Base-by-base conservation (phyloP, 2,329 filamentous ascomycete genomes). In the Colletotrichum lindemuthianum region DNA sequence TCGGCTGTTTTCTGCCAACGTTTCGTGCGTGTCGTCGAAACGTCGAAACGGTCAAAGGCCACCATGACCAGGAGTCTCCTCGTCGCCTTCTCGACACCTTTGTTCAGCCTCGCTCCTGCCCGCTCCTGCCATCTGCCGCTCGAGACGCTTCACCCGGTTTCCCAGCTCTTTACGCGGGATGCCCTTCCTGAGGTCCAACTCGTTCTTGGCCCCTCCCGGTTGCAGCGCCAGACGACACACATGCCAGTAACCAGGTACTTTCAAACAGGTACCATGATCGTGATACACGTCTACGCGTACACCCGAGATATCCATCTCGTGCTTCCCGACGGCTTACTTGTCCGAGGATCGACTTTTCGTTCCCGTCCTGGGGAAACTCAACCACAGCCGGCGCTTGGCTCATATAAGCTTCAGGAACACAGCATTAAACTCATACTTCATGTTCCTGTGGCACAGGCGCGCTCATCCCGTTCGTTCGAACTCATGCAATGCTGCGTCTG, bases 1-100 rank as follows among this genome's bases (percentile, higher is more conserved):
- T 64, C 51, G 49, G 50, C 33, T 60, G n/a, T 59, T 60, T 49
- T 60, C 51, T 60, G 57, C 49, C 57, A 39, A 55, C 39, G 50
- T 65, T 65, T 51, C 50, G 57, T 60, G 57, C 61, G 50, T 49
- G 44, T 60, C 39, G 61, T 65, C 57, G 61, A 65, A 60, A 65
- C 60, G 34, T 55, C 40, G 50, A 39, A 43, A 45, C 44, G 49
- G 50, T 54, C 55, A 64, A 44, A 53, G 32, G 13, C 51, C 24
- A 33, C 37, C 34, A 32, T 33, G 24, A 12, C 41, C 44, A 16
- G 41, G 32, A 47, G 12, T 9, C 11, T 52, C 54, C 54, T 43
- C 37, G 59, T 36, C 24, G 39, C 40, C 54, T 36, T 34, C 36
- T 52, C 37, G 48, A 47, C 40, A 63, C 33, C 39, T 34, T 24